phyloP scores from a whole-genome alignment of 1,284 basidiomycete species.

The Cutaneotrichosporon mucoides region DNA sequence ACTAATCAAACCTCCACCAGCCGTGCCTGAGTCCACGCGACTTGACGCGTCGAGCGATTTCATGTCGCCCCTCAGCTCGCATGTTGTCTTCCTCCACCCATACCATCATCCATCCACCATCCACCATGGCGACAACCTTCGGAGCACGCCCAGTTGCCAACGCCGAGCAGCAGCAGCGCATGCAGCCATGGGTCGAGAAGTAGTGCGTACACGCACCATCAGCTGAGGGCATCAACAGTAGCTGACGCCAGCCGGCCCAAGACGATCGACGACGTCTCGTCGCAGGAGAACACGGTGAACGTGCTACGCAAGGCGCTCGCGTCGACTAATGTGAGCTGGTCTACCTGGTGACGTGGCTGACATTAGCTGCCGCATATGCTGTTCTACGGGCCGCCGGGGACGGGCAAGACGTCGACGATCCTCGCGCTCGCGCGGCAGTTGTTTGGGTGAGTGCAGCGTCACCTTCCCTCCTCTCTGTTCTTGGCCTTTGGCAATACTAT shows the following conservation, averaged over 20 bases:
- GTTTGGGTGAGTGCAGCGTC: slow-evolving; percentile 65
- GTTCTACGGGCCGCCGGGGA: slow-evolving; percentile 98
- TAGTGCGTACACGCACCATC: slow-evolving; percentile 57
- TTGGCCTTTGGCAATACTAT: too few relatives aligned
- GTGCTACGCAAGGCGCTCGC: slow-evolving; percentile 86
- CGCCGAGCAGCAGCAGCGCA: slow-evolving; percentile 53
- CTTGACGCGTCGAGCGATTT: slow-evolving; percentile 12
- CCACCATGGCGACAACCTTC: slow-evolving; percentile 11
- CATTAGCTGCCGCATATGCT: slow-evolving; percentile 94
- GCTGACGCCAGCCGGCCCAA: slow-evolving; percentile 71
- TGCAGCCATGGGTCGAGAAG: slow-evolving; percentile 98
- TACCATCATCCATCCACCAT: background rate
- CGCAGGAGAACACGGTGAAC: slow-evolving; percentile 92
- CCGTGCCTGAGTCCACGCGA: slow-evolving; percentile 8
- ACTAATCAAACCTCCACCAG: too few relatives aligned
- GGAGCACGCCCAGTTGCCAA: background rate
- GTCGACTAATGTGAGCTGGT: slow-evolving; percentile 73
- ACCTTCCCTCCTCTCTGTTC: too few relatives aligned
- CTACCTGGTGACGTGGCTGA: background rate
- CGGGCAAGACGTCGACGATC: slow-evolving; percentile 96
- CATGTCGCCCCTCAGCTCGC: background rate
- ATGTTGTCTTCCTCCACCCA: background rate
- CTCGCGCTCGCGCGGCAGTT: slow-evolving; percentile 89
- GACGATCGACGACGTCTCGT: slow-evolving; percentile 95
- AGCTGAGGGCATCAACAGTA: too few relatives aligned